Evolutionary conservation across 768 basidiomycete species (phyloP).

Genomic region (Russula lepida): DNA sequence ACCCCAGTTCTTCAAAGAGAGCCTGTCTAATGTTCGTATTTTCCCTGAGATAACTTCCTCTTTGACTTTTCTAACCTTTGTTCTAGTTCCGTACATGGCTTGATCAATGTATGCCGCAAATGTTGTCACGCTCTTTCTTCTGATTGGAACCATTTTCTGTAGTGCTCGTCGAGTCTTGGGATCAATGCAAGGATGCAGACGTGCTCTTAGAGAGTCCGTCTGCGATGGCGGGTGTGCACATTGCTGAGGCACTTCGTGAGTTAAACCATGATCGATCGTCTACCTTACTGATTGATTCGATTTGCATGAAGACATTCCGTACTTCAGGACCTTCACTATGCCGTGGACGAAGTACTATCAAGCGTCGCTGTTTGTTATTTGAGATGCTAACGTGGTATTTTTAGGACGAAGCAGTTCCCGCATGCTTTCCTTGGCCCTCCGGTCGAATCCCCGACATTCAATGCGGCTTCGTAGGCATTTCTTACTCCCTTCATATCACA

Average conservation of each 20-base stretch:
- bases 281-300: slow-evolving; percentile 4
- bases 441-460: slow-evolving; percentile 54
- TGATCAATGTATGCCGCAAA: slow-evolving; percentile 41
- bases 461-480: slow-evolving; percentile 42
- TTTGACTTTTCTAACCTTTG: too few species aligned
- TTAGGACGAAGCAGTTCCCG: slow-evolving; percentile 50
- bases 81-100: slow-evolving; percentile 55
- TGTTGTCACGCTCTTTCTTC: background rate
- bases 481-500: background rate
- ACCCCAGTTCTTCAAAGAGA: slow-evolving; percentile 61
- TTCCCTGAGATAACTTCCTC: background rate
- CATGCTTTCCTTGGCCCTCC: slow-evolving; percentile 58
- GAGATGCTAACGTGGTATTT: background rate
- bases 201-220: slow-evolving; percentile 59
- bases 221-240: slow-evolving; percentile 65
- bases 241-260: slow-evolving; percentile 55
- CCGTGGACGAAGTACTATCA: slow-evolving; percentile 44
- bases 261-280: slow-evolving; percentile 5
- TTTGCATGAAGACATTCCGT: slow-evolving; percentile 42
- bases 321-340: slow-evolving; percentile 59
- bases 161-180: slow-evolving; percentile 57
- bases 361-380: background rate
- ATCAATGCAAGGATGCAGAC: slow-evolving; percentile 55
- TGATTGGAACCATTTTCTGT: background rate
- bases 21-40: slow-evolving; percentile 41